Conservation (phyloP, 2,329 filamentous ascomycete species). For the Neonectria sp. region DNA sequence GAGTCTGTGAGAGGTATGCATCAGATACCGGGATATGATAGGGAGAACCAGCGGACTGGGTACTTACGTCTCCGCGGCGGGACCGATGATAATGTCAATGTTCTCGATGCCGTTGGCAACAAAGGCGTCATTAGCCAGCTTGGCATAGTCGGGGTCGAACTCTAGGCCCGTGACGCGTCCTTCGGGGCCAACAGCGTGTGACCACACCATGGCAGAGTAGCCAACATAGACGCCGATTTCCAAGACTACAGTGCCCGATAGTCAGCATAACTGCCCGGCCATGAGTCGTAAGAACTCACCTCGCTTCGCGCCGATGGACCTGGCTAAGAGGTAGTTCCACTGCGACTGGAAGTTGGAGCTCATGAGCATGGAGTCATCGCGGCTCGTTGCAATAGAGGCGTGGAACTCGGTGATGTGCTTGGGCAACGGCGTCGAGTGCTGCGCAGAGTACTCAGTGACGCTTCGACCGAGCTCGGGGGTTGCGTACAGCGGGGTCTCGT, state of each 20-base stretch:
- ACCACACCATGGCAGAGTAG: slow-evolving; percentile 65
- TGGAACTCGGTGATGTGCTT: slow-evolving; percentile 61
- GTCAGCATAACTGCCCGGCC: slow-evolving; percentile 6
- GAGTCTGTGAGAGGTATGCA: slow-evolving; percentile 46
- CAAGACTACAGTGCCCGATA: slow-evolving; percentile 55
- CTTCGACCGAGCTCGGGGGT: slow-evolving; percentile 57
- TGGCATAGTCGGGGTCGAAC: slow-evolving; percentile 60
- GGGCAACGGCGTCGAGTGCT: slow-evolving; percentile 60
- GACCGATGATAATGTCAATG: slow-evolving; percentile 62
- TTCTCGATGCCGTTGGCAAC: slow-evolving; percentile 59
- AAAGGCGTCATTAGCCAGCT: slow-evolving; percentile 57
- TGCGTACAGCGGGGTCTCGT: slow-evolving; percentile 58
- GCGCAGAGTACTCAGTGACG: slow-evolving; percentile 60
- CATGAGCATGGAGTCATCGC: slow-evolving; percentile 54
- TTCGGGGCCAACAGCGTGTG: slow-evolving; percentile 60
- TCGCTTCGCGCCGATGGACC: slow-evolving; percentile 58
- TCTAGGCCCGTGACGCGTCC: slow-evolving; percentile 64
- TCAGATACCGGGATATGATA: background rate
- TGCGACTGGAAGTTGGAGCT: slow-evolving; percentile 60
- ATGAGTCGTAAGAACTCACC: slow-evolving; percentile 43
- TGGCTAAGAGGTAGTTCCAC: slow-evolving; percentile 58
- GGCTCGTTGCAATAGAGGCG: slow-evolving; percentile 44
- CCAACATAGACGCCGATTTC: slow-evolving; percentile 66
- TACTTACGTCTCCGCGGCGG: slow-evolving; percentile 63
- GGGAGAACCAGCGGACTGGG: background rate